Percentiles rank a stretch among this genome's conserved stretches.
Conservation (phyloP, 805 yeast species). For the Teunomyces lycoperdinae region DNA sequence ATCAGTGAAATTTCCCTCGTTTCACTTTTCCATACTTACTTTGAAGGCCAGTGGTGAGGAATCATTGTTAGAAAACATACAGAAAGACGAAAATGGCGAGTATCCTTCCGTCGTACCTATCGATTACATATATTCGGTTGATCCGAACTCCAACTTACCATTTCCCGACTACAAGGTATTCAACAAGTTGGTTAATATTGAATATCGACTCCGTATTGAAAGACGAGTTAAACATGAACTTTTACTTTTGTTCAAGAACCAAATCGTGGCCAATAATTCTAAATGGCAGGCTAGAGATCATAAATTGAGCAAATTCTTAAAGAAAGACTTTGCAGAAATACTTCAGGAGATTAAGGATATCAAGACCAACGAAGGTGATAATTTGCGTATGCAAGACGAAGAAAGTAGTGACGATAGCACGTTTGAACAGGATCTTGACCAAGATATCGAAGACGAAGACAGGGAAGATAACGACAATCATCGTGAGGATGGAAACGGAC, state of each 20-base stretch:
- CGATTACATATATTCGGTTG: conserved; percentile 28
- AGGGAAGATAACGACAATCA: conserved; percentile 4
- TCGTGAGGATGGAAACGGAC: conserved; percentile 6
- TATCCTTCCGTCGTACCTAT: conserved; percentile 11
- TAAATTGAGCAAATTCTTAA: conserved; percentile 28
- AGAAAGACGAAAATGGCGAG: conserved; percentile 12
- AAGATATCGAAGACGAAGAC: conserved; percentile 13
- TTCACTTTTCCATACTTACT: conserved; percentile 26
- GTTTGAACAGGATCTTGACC: conserved; percentile 15
- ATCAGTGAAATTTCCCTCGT: conserved; percentile 8
- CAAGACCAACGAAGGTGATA: conserved; percentile 27
- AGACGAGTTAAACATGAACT: conserved; percentile 35
- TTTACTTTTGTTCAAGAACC: conserved; percentile 29
- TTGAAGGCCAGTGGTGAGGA: conserved; percentile 23
- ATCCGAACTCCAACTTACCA: conserved; percentile 20
- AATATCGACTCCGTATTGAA: conserved; percentile 29
- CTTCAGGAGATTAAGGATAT: conserved; percentile 28
- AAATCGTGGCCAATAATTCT: conserved; percentile 26
- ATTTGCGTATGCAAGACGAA: conserved; percentile 18
- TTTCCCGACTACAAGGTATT: conserved; percentile 28
- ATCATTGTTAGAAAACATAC: conserved; percentile 13
- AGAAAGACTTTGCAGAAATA: conserved; percentile 21
- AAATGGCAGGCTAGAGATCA: conserved; percentile 36
- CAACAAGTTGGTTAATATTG: conserved; percentile 30
- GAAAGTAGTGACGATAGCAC: conserved; percentile 18